Percentiles rank a stretch among this genome's conserved stretches.
These are phyloP conservation scores for Pichia sp. DNA, from an alignment of 1,139 yeast species.

Conservation along the genomic window DNA sequence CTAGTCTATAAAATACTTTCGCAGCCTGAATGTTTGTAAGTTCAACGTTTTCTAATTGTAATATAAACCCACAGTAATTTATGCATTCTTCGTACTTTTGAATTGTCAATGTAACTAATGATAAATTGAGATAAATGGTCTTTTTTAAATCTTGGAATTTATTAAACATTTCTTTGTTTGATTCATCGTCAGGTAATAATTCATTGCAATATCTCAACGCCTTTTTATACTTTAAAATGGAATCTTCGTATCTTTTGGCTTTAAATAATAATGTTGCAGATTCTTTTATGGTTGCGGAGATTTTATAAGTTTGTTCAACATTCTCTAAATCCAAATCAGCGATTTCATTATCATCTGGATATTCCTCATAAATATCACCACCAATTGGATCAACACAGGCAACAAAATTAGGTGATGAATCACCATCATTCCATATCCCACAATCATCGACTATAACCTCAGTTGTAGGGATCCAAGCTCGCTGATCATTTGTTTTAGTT, in stretches of 20 bases:
- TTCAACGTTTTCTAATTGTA: constrained; percentile 39
- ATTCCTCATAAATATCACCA: constrained; percentile 68
- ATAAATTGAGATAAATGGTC: constrained; percentile 54
- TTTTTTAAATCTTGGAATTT: constrained; percentile 52
- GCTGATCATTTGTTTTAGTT: constrained; percentile 31
- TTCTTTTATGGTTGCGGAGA: constrained; percentile 50
- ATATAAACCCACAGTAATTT: constrained; percentile 47
- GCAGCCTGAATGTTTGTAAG: constrained; percentile 42
- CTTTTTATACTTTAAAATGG: constrained; percentile 56
- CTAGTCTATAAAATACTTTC: constrained; percentile 56
- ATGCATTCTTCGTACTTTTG: constrained; percentile 40
- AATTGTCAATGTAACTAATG: constrained; percentile 46
- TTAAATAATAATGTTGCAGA: constrained; percentile 60
- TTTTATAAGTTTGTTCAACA: constrained; percentile 38
- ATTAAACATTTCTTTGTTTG: constrained; percentile 46
- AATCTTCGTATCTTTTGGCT: constrained; percentile 41
- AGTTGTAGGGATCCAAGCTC: constrained; percentile 32
- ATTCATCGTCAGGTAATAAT: constrained; percentile 61
- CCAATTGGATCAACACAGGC: constrained; percentile 57
- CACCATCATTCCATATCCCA: constrained; percentile 56
- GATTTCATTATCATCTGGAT: constrained; percentile 58
- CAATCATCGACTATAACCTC: constrained; percentile 50
- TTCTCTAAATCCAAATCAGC: constrained; percentile 51
- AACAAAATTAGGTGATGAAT: constrained; percentile 50
- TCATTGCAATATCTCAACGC: constrained; percentile 64